These are phyloP conservation scores for Tillandsia fasciculata DNA, from an alignment of 176 grass and related monocot species.

Conservation along the genomic window DNA sequence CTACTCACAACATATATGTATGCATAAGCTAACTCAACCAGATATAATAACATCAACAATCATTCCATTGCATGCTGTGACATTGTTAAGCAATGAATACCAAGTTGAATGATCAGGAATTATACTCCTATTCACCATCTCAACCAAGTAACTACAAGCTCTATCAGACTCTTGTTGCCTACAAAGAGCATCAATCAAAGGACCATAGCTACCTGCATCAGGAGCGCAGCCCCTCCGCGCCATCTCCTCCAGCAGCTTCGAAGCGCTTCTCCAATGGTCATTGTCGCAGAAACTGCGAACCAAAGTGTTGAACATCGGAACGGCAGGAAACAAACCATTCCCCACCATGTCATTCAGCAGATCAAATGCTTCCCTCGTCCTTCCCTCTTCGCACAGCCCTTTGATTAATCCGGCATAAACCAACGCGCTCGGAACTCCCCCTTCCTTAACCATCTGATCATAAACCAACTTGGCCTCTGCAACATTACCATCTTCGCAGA, in stretches of 20 bases:
- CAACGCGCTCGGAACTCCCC: slow-evolving; percentile 25
- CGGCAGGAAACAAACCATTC: slow-evolving; percentile 11
- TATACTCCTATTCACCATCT: slow-evolving; percentile 16
- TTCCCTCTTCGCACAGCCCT: slow-evolving; percentile 19
- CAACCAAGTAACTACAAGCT: slow-evolving; percentile 16
- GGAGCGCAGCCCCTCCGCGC: slow-evolving; percentile 13
- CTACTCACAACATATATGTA: background rate
- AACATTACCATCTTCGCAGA: slow-evolving; percentile 18
- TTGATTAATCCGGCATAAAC: slow-evolving; percentile 24
- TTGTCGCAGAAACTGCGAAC: slow-evolving; percentile 25
- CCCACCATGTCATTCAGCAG: slow-evolving; percentile 27
- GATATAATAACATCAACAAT: background rate
- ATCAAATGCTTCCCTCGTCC: slow-evolving; percentile 26
- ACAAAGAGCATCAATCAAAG: slow-evolving; percentile 16
- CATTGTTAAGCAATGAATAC: slow-evolving; percentile 22
- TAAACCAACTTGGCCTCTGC: slow-evolving; percentile 25
- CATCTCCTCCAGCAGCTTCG: slow-evolving; percentile 30
- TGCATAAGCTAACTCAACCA: background rate
- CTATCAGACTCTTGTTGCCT: slow-evolving; percentile 19
- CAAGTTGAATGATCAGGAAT: slow-evolving; percentile 23
- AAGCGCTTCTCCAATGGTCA: slow-evolving; percentile 12
- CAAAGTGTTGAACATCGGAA: slow-evolving; percentile 23
- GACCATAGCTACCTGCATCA: slow-evolving; percentile 13
- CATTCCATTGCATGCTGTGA: slow-evolving; percentile 1
- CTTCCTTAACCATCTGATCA: slow-evolving; percentile 24